Base-by-base conservation (phyloP, 805 yeast species). In the Lipomyces yamadae region DNA sequence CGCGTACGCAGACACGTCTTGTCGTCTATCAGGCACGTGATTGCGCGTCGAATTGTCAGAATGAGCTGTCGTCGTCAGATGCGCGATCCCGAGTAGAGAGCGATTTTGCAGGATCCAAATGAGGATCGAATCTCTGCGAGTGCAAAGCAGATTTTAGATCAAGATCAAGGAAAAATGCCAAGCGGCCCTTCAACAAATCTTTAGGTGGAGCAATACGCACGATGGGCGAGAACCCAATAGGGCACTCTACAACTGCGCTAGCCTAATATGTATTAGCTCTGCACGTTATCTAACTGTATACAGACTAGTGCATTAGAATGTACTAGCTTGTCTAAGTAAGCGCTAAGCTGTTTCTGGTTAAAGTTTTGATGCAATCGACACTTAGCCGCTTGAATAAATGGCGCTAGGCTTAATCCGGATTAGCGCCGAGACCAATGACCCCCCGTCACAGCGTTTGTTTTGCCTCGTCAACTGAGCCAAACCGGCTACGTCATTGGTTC, bases 51-150 rank as follows among this genome's bases (percentile, higher is more conserved):
- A 42, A 42, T 8, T 15, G n/a, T n/a, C 11, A 37, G 39, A 2
- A 42, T 5, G 48, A 42, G 48, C 8, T 42, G 48, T 24, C 48
- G 48, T 15, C 48, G 48, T 42, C 24, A 7, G 24, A 42, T 42
- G 15, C 18, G 24, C 48, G 29, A 42, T n/a, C n/a, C 24, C 24
- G 24, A 6, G 18, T 5, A n/a, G 18, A 15, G 11, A 5, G 48
- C 24, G 8, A 42, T 42, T 15, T 18, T 18, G 15, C 18, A 24
- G 29, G 29, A 42, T 42, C 48, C 24, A 42, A 24, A 7, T n/a
- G 48, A 42, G 48, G 48, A 42, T 42, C 48, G n/a, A 42, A 24
- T 42, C 7, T 42, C 48, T 42, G 48, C 48, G 48, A 42, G 29
- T 15, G 48, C 48, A 8, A 24, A 42, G 48, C 48, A 42, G 48